Conservation (phyloP, 768 basidiomycete genomes). For the Cyclocybe cylindracea region DNA sequence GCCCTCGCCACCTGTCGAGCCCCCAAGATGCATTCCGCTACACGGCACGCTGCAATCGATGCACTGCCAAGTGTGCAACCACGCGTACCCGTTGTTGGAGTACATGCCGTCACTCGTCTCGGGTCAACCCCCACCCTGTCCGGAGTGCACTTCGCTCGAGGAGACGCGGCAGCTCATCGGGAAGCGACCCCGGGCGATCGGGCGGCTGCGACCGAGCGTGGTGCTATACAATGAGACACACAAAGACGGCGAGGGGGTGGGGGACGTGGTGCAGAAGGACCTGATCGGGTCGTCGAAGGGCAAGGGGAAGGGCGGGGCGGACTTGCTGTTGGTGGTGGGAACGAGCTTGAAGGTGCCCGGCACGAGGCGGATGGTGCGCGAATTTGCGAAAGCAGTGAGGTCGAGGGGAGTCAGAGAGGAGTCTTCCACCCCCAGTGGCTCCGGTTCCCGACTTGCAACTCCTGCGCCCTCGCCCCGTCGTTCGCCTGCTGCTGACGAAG, state of each 20-base stretch:
- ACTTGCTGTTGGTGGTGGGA: constrained; percentile 86
- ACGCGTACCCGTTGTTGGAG: constrained; percentile 64
- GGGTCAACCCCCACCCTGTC: constrained; percentile 75
- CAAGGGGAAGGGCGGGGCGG: constrained; percentile 72
- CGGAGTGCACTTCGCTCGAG: constrained; percentile 73
- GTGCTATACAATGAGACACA: constrained; percentile 91
- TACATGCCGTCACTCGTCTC: constrained; percentile 59
- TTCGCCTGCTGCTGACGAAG: constrained; percentile 46
- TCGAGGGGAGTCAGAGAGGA: constrained; percentile 42
- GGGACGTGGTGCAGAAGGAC: constrained; percentile 80
- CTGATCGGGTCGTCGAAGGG: constrained; percentile 69
- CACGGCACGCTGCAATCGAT: constrained; percentile 83
- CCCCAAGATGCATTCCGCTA: constrained; percentile 84
- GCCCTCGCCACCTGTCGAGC: constrained; percentile 54
- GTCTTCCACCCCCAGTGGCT: constrained; percentile 18
- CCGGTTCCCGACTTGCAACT: constrained; percentile 29
- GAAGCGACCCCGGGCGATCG: constrained; percentile 79
- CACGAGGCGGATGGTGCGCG: constrained; percentile 88
- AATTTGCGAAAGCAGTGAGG: constrained; percentile 79
- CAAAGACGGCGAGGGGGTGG: constrained; percentile 84
- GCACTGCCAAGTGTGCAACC: constrained; percentile 81
- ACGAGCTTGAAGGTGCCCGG: constrained; percentile 89
- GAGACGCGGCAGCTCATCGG: constrained; percentile 70
- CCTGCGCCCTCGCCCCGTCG: constrained; percentile 52
- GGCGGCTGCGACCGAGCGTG: constrained; percentile 81